phyloP scores from a whole-genome alignment of 805 yeast species.

The Grigorovia jiainica region DNA sequence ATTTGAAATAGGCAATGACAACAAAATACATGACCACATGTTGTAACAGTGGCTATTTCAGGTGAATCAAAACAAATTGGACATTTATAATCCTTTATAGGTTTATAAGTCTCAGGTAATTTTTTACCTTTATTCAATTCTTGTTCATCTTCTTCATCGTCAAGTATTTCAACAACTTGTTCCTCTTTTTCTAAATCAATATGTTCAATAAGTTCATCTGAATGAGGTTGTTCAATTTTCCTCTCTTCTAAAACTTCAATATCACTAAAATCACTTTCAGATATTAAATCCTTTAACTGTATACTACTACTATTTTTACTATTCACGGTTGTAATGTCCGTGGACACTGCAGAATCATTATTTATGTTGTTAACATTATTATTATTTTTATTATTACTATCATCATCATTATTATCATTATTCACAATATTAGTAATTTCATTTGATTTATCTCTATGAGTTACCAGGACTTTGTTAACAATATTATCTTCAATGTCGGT shows the following conservation, averaged over 20 bases:
- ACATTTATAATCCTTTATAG: conserved; percentile 34
- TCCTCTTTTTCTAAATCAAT: conserved; percentile 19
- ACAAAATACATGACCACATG: conserved; percentile 54
- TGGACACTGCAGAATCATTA: too few species aligned
- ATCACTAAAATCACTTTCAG: not conserved
- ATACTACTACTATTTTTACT: too few species aligned
- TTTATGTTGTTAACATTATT: not conserved
- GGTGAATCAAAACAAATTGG: conserved; percentile 52
- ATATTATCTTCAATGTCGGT: not conserved
- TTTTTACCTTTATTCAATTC: conserved; percentile 10
- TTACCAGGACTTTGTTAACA: not conserved
- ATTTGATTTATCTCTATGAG: conserved; percentile 12
- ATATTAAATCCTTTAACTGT: not conserved
- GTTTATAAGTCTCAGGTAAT: conserved; percentile 17
- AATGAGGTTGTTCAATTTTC: not conserved
- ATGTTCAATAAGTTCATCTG: not conserved
- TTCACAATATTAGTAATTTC: conserved; percentile 1
- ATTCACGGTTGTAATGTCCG: too few species aligned
- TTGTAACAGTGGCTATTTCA: conserved; percentile 37
- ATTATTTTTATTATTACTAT: not conserved
- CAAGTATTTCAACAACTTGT: conserved; percentile 33
- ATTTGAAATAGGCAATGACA: conserved; percentile 42
- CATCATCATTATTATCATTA: not conserved
- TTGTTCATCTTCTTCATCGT: conserved; percentile 22
- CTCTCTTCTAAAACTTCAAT: not conserved